phyloP scores from a whole-genome alignment of 2,329 filamentous ascomycete genomes.

The Colletotrichum zoysiae region DNA sequence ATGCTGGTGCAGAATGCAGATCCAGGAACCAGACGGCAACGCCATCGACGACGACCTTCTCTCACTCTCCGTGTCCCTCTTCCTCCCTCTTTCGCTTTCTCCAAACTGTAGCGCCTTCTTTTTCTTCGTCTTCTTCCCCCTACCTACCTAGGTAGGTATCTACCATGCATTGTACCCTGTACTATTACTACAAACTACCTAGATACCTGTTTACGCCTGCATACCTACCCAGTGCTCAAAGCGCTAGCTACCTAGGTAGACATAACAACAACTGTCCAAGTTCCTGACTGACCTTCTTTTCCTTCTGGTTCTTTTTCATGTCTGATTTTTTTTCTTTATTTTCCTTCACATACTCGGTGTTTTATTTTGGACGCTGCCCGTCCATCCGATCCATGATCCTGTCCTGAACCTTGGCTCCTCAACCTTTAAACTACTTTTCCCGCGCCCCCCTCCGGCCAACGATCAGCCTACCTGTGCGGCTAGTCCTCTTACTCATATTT shows the following conservation, averaged over 20 bases:
- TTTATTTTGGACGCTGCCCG: not conserved
- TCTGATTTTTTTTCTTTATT: too few species aligned
- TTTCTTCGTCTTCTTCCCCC: not conserved
- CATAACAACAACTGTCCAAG: not conserved
- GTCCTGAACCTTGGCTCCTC: not conserved
- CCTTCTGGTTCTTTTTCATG: not conserved
- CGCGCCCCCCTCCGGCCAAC: not conserved
- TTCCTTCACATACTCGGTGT: not conserved
- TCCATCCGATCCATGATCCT: slow-evolving; percentile 13
- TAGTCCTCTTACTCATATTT: slow-evolving; percentile 6
- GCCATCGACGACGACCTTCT: slow-evolving; percentile 28
- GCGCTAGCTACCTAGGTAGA: not conserved
- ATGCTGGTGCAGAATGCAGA: not conserved
- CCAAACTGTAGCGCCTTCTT: not conserved
- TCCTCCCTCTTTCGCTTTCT: slow-evolving; percentile 2
- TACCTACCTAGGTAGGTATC: too few species aligned
- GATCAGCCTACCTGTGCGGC: slow-evolving; percentile 13
- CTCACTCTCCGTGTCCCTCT: slow-evolving; percentile 5
- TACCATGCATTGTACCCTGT: too few species aligned
- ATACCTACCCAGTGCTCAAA: too few species aligned
- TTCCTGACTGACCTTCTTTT: slow-evolving; percentile 12
- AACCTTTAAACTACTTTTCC: not conserved
- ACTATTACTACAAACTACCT: too few species aligned
- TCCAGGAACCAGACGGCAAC: not conserved
- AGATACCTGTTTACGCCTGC: too few species aligned